Conservation (phyloP, 2,329 filamentous ascomycete species). For the Neoscytalidium dimidiatum region DNA sequence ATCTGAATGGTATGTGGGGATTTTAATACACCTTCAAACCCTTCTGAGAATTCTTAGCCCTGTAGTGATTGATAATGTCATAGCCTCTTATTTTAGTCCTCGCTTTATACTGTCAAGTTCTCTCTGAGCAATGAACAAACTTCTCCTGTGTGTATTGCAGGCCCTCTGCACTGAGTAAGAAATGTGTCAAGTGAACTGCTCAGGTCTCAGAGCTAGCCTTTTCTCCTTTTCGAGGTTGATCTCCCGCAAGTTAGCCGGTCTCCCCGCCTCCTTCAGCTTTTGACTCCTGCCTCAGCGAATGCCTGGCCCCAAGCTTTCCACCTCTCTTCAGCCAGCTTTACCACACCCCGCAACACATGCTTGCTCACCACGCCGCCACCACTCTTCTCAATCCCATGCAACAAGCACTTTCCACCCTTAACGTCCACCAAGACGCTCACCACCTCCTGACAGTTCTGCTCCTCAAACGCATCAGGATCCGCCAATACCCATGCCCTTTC, state of each 20-base stretch:
- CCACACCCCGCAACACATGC: slow-evolving; percentile 61
- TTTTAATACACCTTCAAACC: no score
- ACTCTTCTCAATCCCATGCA: slow-evolving; percentile 76
- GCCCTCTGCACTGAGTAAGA: no score
- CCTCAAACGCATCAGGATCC: slow-evolving; percentile 89
- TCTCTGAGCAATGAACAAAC: no score
- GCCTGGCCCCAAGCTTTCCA: slow-evolving; percentile 60
- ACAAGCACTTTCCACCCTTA: slow-evolving; percentile 64
- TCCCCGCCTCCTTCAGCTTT: no score
- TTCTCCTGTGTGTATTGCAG: no score
- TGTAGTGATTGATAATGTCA: no score
- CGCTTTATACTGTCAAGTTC: no score
- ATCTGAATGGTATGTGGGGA: no score
- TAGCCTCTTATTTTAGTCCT: no score
- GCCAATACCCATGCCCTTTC: slow-evolving; percentile 68
- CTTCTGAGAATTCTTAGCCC: no score
- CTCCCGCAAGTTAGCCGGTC: no score
- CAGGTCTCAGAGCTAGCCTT: not conserved
- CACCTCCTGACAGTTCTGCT: slow-evolving; percentile 78
- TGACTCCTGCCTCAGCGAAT: not conserved
- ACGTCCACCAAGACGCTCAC: slow-evolving; percentile 78
- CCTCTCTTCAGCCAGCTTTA: slow-evolving; percentile 61
- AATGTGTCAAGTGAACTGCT: not conserved
- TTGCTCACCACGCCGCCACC: slow-evolving; percentile 73
- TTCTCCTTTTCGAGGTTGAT: not conserved